A percentile compares a stretch with the other conserved stretches of the same genome.
These are phyloP conservation scores for Coemansia sp. DNA, from an alignment of 192 early-diverging fungal species.

Conservation along the genomic window DNA sequence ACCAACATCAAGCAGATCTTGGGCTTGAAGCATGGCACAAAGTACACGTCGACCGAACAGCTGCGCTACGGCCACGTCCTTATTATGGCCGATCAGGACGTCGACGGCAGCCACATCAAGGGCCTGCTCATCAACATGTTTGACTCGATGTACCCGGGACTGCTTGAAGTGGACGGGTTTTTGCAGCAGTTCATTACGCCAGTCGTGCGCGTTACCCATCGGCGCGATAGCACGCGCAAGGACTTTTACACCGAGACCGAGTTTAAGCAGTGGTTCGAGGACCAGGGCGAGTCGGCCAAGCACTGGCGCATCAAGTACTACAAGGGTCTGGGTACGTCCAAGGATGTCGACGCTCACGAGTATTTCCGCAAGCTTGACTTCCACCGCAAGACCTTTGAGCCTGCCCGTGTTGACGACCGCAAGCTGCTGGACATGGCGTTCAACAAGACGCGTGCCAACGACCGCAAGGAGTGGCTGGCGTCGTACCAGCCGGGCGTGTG, in stretches of 20 bases:
- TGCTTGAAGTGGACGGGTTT: slow-evolving; percentile 89
- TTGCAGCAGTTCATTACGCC: slow-evolving; percentile 96
- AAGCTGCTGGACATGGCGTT: slow-evolving; percentile 95
- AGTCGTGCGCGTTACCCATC: slow-evolving; percentile 76
- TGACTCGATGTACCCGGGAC: slow-evolving; percentile 88
- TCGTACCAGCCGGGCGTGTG: slow-evolving; percentile 80
- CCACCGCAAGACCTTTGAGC: slow-evolving; percentile 79
- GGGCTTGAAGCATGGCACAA: slow-evolving; percentile 82
- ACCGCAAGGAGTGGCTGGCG: slow-evolving; percentile 93
- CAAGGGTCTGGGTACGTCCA: slow-evolving; percentile 95
- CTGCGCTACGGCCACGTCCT: slow-evolving; percentile 94
- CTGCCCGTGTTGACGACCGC: slow-evolving; percentile 60
- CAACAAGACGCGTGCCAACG: slow-evolving; percentile 87
- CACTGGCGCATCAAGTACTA: slow-evolving; percentile 94
- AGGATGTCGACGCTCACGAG: slow-evolving; percentile 77
- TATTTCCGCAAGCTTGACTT: slow-evolving; percentile 83
- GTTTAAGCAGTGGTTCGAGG: slow-evolving; percentile 82
- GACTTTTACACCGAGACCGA: slow-evolving; percentile 92
- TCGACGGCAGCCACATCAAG: slow-evolving; percentile 96
- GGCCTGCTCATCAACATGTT: slow-evolving; percentile 95
- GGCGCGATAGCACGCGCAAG: slow-evolving; percentile 56
- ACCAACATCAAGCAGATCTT: slow-evolving; percentile 88
- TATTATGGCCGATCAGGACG: slow-evolving; percentile 99
- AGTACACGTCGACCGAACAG: slow-evolving; percentile 67
- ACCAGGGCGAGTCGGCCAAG: slow-evolving; percentile 62